Percentiles rank a stretch among this genome's conserved stretches.
Conservation (phyloP, 768 basidiomycete species). For the Cystoderma amianthinum region DNA sequence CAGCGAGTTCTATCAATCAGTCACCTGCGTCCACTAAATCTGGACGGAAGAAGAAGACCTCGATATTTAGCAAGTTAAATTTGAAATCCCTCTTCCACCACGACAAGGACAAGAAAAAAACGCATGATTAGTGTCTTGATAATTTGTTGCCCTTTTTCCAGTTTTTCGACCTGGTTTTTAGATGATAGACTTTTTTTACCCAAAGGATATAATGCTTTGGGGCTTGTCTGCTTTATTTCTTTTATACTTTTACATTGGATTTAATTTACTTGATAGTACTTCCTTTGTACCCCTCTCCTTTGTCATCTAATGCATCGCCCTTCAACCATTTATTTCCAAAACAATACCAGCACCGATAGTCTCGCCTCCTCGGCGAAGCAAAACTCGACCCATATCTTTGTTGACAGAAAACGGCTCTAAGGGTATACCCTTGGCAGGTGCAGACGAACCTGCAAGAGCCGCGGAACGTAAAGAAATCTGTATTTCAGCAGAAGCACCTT, state of each 20-base stretch:
- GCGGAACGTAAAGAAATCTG: conserved; percentile 68
- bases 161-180: background rate
- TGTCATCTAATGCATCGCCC: background rate
- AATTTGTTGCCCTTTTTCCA: background rate
- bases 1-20: conserved; percentile 6
- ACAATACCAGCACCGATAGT: conserved; percentile 83
- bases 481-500: conserved; percentile 78
- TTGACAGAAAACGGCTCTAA: conserved; percentile 81
- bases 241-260: conserved; percentile 1
- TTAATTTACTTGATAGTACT: background rate
- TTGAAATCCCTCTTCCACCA: conserved; percentile 40
- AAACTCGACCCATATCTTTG: conserved; percentile 93
- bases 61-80: conserved; percentile 49
- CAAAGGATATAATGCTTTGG: background rate
- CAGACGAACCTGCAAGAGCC: conserved; percentile 37
- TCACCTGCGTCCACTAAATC: conserved; percentile 16
- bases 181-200: background rate
- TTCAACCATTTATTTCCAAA: conserved; percentile 23
- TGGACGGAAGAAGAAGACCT: conserved; percentile 44
- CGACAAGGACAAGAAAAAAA: conserved; percentile 33
- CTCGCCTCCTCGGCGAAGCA: conserved; percentile 85
- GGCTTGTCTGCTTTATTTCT: background rate
- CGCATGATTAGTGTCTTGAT: conserved; percentile 10
- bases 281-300: background rate
- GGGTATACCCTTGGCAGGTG: conserved; percentile 57